Base-by-base conservation (phyloP, 2,329 filamentous ascomycete genomes). In the Plenodomus tracheiphilus region DNA sequence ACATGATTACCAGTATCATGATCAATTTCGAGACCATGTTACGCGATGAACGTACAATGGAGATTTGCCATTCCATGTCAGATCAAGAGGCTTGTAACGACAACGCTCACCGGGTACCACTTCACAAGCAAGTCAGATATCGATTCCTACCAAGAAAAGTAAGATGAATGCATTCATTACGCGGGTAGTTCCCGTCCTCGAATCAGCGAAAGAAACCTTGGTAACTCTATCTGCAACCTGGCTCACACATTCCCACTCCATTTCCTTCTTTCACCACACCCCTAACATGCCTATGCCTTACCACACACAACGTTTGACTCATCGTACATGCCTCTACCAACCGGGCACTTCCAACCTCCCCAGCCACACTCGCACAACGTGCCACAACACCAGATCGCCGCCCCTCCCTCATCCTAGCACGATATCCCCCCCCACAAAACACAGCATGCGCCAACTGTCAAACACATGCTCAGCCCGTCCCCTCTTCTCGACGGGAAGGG, bases 381-480 rank as follows among this genome's bases (percentile, higher is more conserved):
- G 49, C 40, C 56, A 66, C 61, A 44, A 46, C 51, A 51, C 18
- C 34, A 54, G 49, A 44, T 53, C 40, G 39, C 44, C 58, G 46
- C 46, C 57, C 5, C 28, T 53, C 57, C 5, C 28, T 53, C 34
- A 36, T 43, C 36, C 48, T 53, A 52, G 53, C 54, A 56, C 55
- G 28, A 56, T 54, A 51, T 60, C 51, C 57, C 62, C n/a, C 61
- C 61, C 60, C 59, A 63, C 52, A 54, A 59, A 44, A 49, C 56
- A 66, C 60, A 41, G 54, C 66, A 56, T 58, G 41, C 58, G 51
- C 59, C 59, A 56, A 48, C 45, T 56, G 55, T 55, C 57, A 62
- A 56, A 32, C 58, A 49, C 56, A 51, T 61, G 52, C 53, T 61
- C 51, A 44, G 47, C 49, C 39, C 46, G 25, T 37, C 21, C 28